Base-by-base conservation (phyloP, 2,329 filamentous ascomycete species). In the Coniella vitis region DNA sequence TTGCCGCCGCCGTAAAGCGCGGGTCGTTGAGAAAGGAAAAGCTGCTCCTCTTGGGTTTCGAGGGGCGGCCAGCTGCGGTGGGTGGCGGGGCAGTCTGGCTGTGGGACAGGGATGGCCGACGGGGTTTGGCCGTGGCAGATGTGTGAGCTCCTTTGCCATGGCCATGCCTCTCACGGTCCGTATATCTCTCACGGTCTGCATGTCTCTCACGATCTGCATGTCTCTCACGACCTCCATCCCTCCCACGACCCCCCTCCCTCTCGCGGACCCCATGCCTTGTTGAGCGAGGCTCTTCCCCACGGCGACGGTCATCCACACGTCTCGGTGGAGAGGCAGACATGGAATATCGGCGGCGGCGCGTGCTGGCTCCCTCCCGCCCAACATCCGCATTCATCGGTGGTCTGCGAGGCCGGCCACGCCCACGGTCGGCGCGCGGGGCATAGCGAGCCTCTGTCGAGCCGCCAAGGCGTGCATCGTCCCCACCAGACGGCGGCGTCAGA, bases 1-100 rank as follows among this genome's bases (percentile, higher is more conserved):
- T 44, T 10, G 59, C 59, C 2, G 57, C 58, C n/a, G 55, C 51
- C 42, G 54, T 55, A 54, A 58, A 60, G 1, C 49, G 53, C 4
- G 56, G 57, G 25, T 49, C 51, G 14, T 45, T 38, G 21, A 47
- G 38, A 44, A 53, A 53, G 31, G 48, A 44, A 16, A 51, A 36
- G 2, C 48, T 48, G 2, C 51, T 42, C 19, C 19, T 17, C 35
- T 35, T 39, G 13, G 32, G 13, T n/a, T 39, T 29, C 9, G 51
- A 25, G 8, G 29, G 22, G 38, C 31, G 29, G 3, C 35, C 13
- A 12, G 38, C 19, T 4, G 29, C 36, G 4, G 35, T 21, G 14
- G 37, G 4, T 7, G 14, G 8, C 3, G 31, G 32, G 9, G 42
- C 17, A 3, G 44, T 39, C 17, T 47, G 45, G 34, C 42, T 49